phyloP scores from a whole-genome alignment of 2,329 filamentous ascomycete species.

The Aspergillus calidoustus region DNA sequence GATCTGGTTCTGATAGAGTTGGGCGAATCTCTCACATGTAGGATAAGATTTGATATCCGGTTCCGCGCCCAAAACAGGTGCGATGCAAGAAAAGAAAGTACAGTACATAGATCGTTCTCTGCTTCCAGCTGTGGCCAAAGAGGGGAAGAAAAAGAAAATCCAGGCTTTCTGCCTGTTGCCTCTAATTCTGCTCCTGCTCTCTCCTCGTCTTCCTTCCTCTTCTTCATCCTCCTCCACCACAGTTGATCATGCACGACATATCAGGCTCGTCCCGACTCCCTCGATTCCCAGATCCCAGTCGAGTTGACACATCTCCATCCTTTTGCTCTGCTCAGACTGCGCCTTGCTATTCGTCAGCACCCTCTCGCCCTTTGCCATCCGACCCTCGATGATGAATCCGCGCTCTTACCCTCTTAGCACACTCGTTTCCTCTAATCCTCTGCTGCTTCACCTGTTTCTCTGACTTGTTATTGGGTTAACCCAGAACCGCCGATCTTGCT shows the following conservation, averaged over 20 bases:
- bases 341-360: conserved; percentile 27
- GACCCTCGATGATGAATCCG: conserved; percentile 16
- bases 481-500: conserved; percentile 3
- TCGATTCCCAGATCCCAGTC: conserved; percentile 19
- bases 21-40: conserved; percentile 4
- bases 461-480: conserved; percentile 9
- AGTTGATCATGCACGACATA: conserved; percentile 31
- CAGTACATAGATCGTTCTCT: background rate
- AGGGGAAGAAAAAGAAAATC: conserved; percentile 14
- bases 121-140: background rate
- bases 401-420: background rate
- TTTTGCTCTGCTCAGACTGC: conserved; percentile 16
- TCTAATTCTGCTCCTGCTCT: background rate
- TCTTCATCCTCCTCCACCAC: conserved; percentile 14
- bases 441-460: conserved; percentile 6
- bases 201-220: background rate
- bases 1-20: conserved; percentile 8
- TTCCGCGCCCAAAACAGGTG: background rate
- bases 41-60: conserved; percentile 7
- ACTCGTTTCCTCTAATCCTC: conserved; percentile 5
- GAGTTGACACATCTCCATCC: conserved; percentile 26
- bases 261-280: conserved; percentile 24
- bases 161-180: conserved; percentile 3
- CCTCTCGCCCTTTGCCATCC: conserved; percentile 18
- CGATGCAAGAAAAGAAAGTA: conserved; percentile 1